Evolutionary conservation across 1,139 yeast species (phyloP), one percentile per base, ranked within the genome.

Genomic region (Saccharomyces hybrid): DNA sequence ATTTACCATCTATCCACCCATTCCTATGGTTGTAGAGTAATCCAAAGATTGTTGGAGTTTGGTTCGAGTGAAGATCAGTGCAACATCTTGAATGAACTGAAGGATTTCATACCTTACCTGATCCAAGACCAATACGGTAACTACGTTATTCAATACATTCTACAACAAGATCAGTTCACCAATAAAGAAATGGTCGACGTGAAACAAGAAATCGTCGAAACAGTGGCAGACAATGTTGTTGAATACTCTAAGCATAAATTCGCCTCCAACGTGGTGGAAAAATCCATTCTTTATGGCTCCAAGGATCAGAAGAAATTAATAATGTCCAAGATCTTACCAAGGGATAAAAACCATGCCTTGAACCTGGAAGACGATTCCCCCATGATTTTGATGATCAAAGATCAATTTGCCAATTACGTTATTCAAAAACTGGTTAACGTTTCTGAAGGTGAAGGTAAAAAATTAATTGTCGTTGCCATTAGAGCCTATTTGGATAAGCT

Each of bases 81-180:
- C 38, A 77, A 80, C 55, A 84, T 86, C 53, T 72, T 93, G 61
- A 74, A 73, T 27, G 96, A 90, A 66, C 76, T 95, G 63, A 85
- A 84, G 61, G 78, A 83, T 53, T 87, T 82, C 66, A 80, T 90
- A 26, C 86, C 81, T 58, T 85, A 82, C 67, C 77, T 95, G 63
- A 88, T 91, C 58, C 96, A 89, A 69, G 98, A 95, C 67, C 98
- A 93, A 74, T 95, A 89, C 70, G 99, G 99, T 55, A 95, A 95
- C 73, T 95, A 95, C 67, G 99, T 95, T 38, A 88, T 93, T 69
- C 99, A 95, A 71, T 97, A 93, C 68, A 87, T 93, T 52, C 80
- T 95, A 60, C 96, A 91, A 69, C 82, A 87, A 57, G 71, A 75
- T 2, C 57, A 60, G 32, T 56, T 59, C 6, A 51, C 51, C n/a